These are phyloP conservation scores for Fusarium tuaranense DNA, from an alignment of 2,329 filamentous ascomycete genomes.

Conservation along the genomic window DNA sequence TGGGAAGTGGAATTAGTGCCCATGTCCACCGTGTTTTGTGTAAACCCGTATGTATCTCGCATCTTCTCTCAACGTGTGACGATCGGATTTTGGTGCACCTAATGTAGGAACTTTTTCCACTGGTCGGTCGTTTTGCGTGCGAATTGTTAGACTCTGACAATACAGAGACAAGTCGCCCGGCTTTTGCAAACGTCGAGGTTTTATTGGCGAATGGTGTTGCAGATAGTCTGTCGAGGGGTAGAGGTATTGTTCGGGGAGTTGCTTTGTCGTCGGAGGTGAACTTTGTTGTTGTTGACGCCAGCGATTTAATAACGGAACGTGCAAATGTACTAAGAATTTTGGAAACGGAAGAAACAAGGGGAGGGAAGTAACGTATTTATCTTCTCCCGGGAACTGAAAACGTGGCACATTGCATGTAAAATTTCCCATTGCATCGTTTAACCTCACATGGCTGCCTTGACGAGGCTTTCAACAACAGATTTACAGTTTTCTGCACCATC, in stretches of 20 bases:
- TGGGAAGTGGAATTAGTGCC: neutral
- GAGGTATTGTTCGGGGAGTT: neutral
- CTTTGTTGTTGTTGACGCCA: neutral
- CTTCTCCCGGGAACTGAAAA: neutral
- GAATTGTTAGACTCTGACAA: neutral
- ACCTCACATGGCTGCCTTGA: neutral
- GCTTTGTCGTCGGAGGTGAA: neutral
- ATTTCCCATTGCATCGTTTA: neutral
- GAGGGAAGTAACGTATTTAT: neutral
- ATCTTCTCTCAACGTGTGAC: neutral
- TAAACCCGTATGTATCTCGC: neutral
- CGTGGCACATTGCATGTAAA: neutral
- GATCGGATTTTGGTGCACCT: neutral
- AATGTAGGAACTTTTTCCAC: neutral
- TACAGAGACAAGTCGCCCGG: neutral
- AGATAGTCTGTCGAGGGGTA: neutral
- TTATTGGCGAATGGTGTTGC: neutral
- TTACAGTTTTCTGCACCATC: neutral
- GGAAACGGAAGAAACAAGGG: neutral
- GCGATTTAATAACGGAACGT: neutral
- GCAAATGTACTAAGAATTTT: neutral
- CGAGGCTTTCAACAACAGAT: neutral
- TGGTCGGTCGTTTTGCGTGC: neutral
- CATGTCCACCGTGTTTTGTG: neutral
- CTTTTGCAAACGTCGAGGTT: neutral